A percentile compares a stretch with the other conserved stretches of the same genome.
Conservation (phyloP, 2,329 filamentous ascomycete species). For the Aspergillaceae sp. region DNA sequence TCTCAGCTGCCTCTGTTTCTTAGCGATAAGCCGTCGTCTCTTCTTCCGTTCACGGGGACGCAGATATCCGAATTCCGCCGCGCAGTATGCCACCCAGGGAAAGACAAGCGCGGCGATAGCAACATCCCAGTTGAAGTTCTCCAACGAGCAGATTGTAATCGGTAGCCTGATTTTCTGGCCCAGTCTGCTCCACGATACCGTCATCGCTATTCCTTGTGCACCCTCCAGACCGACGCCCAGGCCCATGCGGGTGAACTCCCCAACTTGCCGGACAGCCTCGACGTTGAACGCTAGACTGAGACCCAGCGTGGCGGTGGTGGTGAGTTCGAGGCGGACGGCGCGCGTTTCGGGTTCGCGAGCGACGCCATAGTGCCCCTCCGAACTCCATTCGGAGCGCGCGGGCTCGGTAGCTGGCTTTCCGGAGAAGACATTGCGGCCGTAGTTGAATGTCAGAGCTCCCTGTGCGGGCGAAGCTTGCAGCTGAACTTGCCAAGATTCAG, state of each 20-base stretch:
- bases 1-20: constrained; percentile 29
- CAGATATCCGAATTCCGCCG: constrained; percentile 34
- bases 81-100: constrained; percentile 33
- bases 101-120: constrained; percentile 27
- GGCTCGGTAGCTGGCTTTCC: constrained; percentile 23
- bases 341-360: constrained; percentile 20
- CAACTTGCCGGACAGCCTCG: constrained; percentile 28
- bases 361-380: constrained; percentile 30
- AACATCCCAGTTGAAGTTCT: constrained; percentile 25
- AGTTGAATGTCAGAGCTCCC: constrained; percentile 24
- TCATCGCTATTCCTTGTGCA: constrained; percentile 27
- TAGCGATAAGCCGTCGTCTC: constrained; percentile 26
- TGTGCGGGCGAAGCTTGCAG: constrained; percentile 21
- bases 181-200: constrained; percentile 33
- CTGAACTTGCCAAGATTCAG: constrained; percentile 27
- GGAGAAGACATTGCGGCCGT: constrained; percentile 32
- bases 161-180: constrained; percentile 34
- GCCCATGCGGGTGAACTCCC: constrained; percentile 31
- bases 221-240: constrained; percentile 31
- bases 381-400: constrained; percentile 32
- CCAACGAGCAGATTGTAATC: constrained; percentile 28
- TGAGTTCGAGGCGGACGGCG: constrained; percentile 28
- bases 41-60: constrained; percentile 30
- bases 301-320: constrained; percentile 17
- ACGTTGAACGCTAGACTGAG: constrained; percentile 27